Evolutionary conservation across 768 basidiomycete species (phyloP).

Genomic region (Phylloporus scabripes): DNA sequence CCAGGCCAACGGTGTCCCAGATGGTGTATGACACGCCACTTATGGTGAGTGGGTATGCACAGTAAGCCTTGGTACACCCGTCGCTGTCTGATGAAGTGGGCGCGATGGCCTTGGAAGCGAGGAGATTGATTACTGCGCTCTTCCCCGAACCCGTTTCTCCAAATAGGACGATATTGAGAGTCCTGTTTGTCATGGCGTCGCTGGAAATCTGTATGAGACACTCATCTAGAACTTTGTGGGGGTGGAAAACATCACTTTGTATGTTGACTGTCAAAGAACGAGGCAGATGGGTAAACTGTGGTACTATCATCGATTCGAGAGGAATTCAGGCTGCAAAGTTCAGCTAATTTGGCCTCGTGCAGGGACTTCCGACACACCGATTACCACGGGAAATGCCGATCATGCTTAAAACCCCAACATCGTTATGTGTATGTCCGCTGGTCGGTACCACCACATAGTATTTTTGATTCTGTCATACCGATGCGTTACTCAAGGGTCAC

Average conservation of each 20-base stretch:
- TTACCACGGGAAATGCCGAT: no score
- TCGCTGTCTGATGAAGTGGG: slow-evolving; percentile 1
- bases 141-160: slow-evolving; percentile 2
- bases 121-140: neutral
- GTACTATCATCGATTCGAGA: no score
- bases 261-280: neutral
- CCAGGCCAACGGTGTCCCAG: slow-evolving; percentile 1
- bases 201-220: neutral
- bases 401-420: no score
- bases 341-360: no score
- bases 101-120: neutral
- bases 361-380: no score
- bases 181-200: neutral
- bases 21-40: neutral
- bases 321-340: no score
- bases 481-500: no score
- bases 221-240: neutral
- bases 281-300: no score
- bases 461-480: no score
- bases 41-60: neutral
- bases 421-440: no score
- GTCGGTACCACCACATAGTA: neutral
- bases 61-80: neutral
- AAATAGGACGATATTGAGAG: neutral
- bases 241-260: neutral